Evolutionary conservation across 257 asterid species (phyloP).

Genomic region (Gentiana macrophylla): DNA sequence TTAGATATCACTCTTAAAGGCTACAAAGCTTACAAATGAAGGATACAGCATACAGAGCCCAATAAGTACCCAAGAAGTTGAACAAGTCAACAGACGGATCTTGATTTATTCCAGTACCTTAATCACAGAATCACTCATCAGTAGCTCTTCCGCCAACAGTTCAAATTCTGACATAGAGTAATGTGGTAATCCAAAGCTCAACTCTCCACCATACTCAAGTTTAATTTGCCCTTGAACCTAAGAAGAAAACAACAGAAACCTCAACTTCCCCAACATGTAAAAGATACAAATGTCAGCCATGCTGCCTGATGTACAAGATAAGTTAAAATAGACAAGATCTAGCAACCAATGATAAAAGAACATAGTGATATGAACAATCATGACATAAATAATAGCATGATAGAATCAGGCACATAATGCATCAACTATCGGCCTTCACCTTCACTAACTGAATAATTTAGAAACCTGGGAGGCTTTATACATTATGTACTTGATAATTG

Average conservation of each 20-base stretch:
- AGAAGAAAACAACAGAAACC: slow-evolving; percentile 14
- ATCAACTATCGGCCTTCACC: too few relatives aligned
- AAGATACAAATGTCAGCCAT: background rate
- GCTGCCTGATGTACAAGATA: background rate
- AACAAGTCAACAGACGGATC: slow-evolving; percentile 7
- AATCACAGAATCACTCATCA: slow-evolving; percentile 87
- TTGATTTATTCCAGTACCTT: slow-evolving; percentile 33
- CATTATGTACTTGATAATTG: too few relatives aligned
- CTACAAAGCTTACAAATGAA: too few relatives aligned
- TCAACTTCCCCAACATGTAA: slow-evolving; percentile 13
- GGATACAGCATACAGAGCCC: too few relatives aligned
- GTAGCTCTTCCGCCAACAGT: slow-evolving; percentile 89
- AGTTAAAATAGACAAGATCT: background rate
- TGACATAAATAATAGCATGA: too few relatives aligned
- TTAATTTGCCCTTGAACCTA: slow-evolving; percentile 99
- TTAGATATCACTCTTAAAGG: too few relatives aligned
- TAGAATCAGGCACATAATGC: background rate
- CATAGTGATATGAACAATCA: too few relatives aligned
- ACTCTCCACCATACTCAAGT: slow-evolving; percentile 55
- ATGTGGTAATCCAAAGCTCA: slow-evolving; percentile 94
- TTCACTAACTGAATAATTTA: too few relatives aligned
- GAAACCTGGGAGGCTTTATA: too few relatives aligned
- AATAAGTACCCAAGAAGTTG: too few relatives aligned
- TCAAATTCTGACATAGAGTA: slow-evolving; percentile 97
- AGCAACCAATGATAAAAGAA: too few relatives aligned